Percentiles rank a stretch among this genome's conserved stretches.
These are phyloP conservation scores for Penicillium sp. DNA, from an alignment of 2,329 filamentous ascomycete genomes.

Conservation along the genomic window DNA sequence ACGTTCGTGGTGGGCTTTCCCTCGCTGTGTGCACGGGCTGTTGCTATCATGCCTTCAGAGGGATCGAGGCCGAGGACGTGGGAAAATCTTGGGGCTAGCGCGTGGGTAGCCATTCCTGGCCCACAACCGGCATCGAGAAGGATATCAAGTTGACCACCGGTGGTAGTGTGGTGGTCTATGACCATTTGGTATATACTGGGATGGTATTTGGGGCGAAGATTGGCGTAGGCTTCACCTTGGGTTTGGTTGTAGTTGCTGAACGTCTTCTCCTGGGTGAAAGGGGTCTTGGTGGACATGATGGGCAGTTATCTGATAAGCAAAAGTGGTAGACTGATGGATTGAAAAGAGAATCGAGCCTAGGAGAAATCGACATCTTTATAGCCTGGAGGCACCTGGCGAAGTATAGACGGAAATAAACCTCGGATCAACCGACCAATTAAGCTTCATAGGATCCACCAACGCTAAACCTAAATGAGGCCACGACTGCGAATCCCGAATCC, in stretches of 20 bases:
- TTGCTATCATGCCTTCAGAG: constrained; percentile 54
- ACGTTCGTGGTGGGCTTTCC: constrained; percentile 35
- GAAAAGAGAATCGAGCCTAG: not conserved
- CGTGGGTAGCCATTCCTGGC: constrained; percentile 51
- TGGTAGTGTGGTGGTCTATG: constrained; percentile 47
- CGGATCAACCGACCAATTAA: not conserved
- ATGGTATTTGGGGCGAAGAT: constrained; percentile 52
- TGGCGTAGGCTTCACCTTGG: constrained; percentile 33
- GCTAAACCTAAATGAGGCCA: not conserved
- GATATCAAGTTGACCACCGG: constrained; percentile 44
- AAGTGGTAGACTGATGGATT: not conserved
- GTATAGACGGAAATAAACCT: not conserved
- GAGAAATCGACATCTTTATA: not conserved
- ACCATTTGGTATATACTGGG: constrained; percentile 49
- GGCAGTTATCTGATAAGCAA: not conserved
- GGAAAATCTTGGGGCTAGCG: constrained; percentile 48
- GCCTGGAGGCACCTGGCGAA: not conserved
- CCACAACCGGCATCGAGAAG: constrained; percentile 61
- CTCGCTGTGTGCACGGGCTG: constrained; percentile 43
- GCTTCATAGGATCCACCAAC: not conserved
- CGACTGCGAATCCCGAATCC: constrained; percentile 1
- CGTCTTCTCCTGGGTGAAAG: constrained; percentile 15
- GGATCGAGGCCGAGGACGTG: constrained; percentile 54
- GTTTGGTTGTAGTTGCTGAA: constrained; percentile 19
- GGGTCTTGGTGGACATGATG: not conserved